Evolutionary conservation across 208 protist genomes (phyloP).

Genomic region (Crithidia thermophila): DNA sequence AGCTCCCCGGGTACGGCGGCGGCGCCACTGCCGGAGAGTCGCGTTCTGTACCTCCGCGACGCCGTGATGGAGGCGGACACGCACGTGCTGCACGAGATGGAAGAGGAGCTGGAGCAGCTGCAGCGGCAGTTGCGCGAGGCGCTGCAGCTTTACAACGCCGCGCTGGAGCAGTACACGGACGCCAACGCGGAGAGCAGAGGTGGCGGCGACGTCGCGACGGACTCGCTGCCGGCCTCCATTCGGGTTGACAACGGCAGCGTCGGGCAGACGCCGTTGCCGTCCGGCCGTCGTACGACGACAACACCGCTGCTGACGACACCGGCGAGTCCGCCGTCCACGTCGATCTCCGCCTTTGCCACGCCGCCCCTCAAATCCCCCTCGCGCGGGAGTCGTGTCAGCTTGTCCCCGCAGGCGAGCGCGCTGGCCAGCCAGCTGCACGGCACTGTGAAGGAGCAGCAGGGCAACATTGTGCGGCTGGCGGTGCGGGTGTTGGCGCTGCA

Average conservation of each 20-base stretch:
- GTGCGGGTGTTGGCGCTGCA: slow-evolving; percentile 35
- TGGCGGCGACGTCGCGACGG: not conserved
- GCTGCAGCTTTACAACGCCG: slow-evolving; percentile 8
- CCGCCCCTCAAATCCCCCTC: slow-evolving; percentile 1
- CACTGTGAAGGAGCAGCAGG: slow-evolving; percentile 14
- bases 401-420: not conserved
- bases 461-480: slow-evolving; percentile 26
- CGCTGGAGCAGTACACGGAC: slow-evolving; percentile 24
- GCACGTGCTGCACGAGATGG: slow-evolving; percentile 10
- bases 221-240: not conserved
- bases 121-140: slow-evolving; percentile 25
- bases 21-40: slow-evolving; percentile 16
- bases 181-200: not conserved
- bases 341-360: not conserved
- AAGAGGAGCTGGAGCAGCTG: slow-evolving; percentile 20
- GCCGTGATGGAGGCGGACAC: slow-evolving; percentile 13
- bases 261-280: too few species aligned
- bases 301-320: not conserved
- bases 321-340: not conserved
- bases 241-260: too few species aligned
- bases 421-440: slow-evolving; percentile 13
- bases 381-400: slow-evolving; percentile 21
- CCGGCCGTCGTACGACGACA: too few species aligned
- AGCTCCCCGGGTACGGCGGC: too few species aligned
- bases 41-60: slow-evolving; percentile 25